Evolutionary conservation across 768 basidiomycete species (phyloP), one percentile per base, ranked within the genome.

Genomic region (Leccinum fibrillosum): DNA sequence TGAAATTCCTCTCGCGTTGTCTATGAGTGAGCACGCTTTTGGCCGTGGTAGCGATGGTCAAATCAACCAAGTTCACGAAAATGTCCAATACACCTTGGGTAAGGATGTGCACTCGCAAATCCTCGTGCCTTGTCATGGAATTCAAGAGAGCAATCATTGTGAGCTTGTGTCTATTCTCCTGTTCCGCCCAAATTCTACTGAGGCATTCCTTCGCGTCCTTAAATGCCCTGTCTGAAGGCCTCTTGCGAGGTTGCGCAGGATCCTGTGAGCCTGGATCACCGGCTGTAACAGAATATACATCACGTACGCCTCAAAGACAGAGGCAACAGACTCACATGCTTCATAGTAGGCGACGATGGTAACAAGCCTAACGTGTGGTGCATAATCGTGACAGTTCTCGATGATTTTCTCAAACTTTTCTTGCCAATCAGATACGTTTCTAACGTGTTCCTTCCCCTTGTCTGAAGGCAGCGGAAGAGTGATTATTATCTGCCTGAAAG

Each of bases 341-440:
- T 68, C 66, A 12, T 56, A 64, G 47, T 66, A 67, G 13, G 66
- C 66, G 1, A 67, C 59, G n/a, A 67, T 60, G 5, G 64, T 39
- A 10, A 66, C 66, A 6, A 67, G 62, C 53, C 58, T 59, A 2
- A 69, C 58, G 9, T 69, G 59, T 5, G 59, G 42, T 12, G 59
- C 52, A 19, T 58, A 7, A 26, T 26, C 26, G 1, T 26, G 7
- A 12, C 3, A 26, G 23, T 51, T 51, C 2, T 53, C 13, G 7
- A 68, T 61, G 48, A 63, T 56, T 1, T 15, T 44, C 25, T 6
- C 45, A 21, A 67, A 58, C 44, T 54, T 32, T 2, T 21, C 5
- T 44, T 42, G 32, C 66, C 66, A 66, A 23, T 52, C 5, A 1
- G 30, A 49, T 6, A 67, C 52, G 25, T 53, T 54, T 49, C 61